Conservation (phyloP, 1,284 basidiomycete genomes). For the Trichosporon sp. region DNA sequence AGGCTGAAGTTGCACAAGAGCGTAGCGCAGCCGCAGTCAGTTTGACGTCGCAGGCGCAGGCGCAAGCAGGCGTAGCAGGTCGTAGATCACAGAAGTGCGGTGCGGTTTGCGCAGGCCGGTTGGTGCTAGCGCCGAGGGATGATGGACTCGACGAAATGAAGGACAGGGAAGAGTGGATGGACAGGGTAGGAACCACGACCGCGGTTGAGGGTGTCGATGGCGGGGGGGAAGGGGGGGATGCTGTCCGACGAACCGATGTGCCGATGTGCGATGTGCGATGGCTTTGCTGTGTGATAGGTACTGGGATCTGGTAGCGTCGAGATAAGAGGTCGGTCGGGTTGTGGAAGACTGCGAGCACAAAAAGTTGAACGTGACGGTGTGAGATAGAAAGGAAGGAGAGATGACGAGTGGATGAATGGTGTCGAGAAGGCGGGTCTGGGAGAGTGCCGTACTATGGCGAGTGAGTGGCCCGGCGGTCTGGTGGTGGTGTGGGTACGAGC, state of each 20-base stretch:
- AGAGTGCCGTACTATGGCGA: neutral
- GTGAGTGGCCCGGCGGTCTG: too few species aligned
- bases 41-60: neutral
- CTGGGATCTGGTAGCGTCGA: neutral
- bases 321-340: neutral
- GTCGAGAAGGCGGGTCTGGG: neutral
- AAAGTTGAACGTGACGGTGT: neutral
- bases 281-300: too few species aligned
- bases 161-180: neutral
- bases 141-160: neutral
- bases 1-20: neutral
- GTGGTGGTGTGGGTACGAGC: too few species aligned
- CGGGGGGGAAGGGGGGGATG: too few species aligned
- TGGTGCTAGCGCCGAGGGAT: neutral
- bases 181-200: neutral
- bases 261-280: neutral
- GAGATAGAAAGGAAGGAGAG: neutral
- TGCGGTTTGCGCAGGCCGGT: neutral
- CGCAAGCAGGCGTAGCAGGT: neutral
- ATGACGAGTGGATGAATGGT: neutral
- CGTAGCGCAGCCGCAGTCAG: neutral
- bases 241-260: too few species aligned
- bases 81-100: neutral
- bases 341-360: too few species aligned
- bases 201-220: neutral